These are phyloP conservation scores for Plasmodium coatneyi DNA, from an alignment of 169 alveolate species.

Conservation along the genomic window DNA sequence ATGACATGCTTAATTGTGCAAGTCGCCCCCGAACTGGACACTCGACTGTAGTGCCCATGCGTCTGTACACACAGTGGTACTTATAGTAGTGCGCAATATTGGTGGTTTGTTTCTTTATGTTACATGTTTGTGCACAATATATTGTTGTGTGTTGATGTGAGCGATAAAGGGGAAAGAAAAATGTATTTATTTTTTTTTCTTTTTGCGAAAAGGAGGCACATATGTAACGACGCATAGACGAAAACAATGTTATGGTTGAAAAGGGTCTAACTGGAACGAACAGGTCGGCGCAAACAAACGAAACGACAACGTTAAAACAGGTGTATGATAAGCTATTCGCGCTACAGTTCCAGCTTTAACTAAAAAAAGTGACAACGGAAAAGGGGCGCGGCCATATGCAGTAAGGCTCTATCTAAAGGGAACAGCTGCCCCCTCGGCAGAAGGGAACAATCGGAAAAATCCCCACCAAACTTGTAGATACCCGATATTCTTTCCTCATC, in stretches of 20 bases:
- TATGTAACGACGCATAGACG: not conserved
- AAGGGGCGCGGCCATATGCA: not conserved
- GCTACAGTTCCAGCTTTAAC: not conserved
- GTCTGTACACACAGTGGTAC: not conserved
- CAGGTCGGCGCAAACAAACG: not conserved
- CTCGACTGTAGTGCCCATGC: not conserved
- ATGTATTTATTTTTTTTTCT: not conserved
- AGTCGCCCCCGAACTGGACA: not conserved
- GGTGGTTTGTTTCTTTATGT: conserved; percentile 1
- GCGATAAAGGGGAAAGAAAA: not conserved
- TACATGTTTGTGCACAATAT: not conserved
- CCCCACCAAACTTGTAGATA: not conserved
- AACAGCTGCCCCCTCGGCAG: not conserved
- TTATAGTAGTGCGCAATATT: not conserved
- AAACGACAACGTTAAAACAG: not conserved
- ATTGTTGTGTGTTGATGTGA: not conserved
- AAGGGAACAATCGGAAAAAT: not conserved
- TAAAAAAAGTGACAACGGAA: not conserved
- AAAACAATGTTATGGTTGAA: not conserved
- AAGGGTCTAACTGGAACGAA: not conserved
- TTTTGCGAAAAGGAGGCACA: not conserved
- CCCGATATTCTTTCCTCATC: not conserved
- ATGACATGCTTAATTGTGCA: not conserved
- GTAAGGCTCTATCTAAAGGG: not conserved
- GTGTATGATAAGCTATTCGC: not conserved